Evolutionary conservation across 306 rosid species (phyloP).

Genomic region (Rosa chinensis): DNA sequence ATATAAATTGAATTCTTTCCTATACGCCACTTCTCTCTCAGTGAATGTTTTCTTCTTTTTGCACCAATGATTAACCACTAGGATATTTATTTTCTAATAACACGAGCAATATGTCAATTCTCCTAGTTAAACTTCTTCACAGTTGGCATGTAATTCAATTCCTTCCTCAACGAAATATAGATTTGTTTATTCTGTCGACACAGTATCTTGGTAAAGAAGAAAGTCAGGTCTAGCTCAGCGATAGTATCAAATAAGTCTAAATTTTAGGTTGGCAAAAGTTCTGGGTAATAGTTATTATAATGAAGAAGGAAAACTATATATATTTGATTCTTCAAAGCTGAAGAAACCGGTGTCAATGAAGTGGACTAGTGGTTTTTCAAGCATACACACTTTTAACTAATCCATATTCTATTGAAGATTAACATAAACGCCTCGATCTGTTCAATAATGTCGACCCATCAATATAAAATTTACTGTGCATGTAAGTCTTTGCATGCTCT

Average conservation of each 20-base stretch:
- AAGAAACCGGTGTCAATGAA: constrained; percentile 23
- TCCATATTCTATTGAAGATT: constrained; percentile 12
- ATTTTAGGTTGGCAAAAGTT: constrained; percentile 14
- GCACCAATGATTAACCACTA: constrained; percentile 9
- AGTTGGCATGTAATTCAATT: constrained; percentile 15
- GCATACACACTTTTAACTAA: constrained; percentile 20
- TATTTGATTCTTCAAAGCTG: background rate
- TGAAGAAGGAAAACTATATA: background rate
- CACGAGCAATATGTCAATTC: background rate
- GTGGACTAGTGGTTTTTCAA: constrained; percentile 19
- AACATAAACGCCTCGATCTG: background rate
- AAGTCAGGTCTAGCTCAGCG: background rate
- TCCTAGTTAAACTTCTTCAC: background rate
- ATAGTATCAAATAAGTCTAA: background rate
- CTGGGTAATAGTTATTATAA: background rate
- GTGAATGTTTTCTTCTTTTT: constrained; percentile 14
- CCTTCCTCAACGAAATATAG: constrained; percentile 15
- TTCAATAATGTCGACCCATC: constrained; percentile 15
- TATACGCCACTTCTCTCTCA: background rate
- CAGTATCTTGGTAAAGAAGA: background rate
- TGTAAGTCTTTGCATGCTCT: background rate
- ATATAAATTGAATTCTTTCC: background rate
- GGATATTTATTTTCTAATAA: background rate
- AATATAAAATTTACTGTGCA: background rate
- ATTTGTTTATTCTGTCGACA: background rate